phyloP scores from a whole-genome alignment of 768 basidiomycete genomes.

The Calocybe gangraenosa region DNA sequence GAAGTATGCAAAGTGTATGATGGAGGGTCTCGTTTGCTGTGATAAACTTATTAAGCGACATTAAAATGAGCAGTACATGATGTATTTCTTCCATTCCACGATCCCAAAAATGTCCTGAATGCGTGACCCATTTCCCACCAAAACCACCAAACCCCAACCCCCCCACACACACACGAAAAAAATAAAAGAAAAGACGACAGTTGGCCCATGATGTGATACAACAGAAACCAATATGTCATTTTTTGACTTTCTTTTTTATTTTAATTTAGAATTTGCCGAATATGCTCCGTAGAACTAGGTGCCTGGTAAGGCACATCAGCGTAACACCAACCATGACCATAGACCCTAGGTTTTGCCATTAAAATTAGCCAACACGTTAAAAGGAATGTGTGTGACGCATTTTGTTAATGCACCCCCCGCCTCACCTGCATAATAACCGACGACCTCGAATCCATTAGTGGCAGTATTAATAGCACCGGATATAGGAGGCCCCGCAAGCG shows the following conservation, averaged over 20 bases:
- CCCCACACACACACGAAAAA: too few relatives aligned
- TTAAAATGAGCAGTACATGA: too few relatives aligned
- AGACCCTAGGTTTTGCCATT: constrained; percentile 9
- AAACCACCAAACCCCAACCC: too few relatives aligned
- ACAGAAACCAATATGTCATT: not conserved
- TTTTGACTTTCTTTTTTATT: not conserved
- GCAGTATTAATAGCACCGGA: constrained; percentile 61
- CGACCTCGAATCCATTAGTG: constrained; percentile 48
- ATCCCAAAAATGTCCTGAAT: too few relatives aligned
- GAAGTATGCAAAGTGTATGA: too few relatives aligned
- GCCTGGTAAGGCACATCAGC: constrained; percentile 14
- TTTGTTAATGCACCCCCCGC: too few relatives aligned
- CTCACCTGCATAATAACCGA: constrained; percentile 33
- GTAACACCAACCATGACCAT: constrained; percentile 15
- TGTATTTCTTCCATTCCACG: too few relatives aligned
- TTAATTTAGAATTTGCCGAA: constrained; percentile 17
- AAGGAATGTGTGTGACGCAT: not conserved
- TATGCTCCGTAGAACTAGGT: constrained; percentile 13
- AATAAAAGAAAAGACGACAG: too few relatives aligned
- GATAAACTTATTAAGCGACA: too few relatives aligned
- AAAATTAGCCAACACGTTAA: not conserved
- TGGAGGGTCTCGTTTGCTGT: too few relatives aligned
- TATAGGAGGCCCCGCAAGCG: constrained; percentile 67
- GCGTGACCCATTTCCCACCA: too few relatives aligned
- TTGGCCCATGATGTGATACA: too few relatives aligned